Evolutionary conservation across 2,329 filamentous ascomycete species (phyloP).

Genomic region (Chrysoporthe austroafricana): DNA sequence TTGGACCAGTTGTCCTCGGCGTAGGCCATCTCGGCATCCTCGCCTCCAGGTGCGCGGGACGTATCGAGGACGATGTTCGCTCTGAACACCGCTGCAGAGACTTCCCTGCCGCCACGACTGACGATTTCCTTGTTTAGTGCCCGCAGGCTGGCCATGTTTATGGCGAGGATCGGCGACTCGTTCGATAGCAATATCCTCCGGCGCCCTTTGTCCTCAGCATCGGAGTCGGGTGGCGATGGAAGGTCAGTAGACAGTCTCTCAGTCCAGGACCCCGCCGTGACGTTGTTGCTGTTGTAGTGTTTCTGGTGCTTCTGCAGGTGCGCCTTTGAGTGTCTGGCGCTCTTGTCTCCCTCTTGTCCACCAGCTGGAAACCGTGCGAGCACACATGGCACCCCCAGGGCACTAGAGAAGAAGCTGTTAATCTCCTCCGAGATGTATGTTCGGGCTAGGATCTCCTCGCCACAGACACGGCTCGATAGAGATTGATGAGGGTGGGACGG

Average conservation of each 20-base stretch:
- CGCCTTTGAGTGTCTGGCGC: slow-evolving; percentile 72
- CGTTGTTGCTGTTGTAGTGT: slow-evolving; percentile 28
- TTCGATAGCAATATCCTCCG: slow-evolving; percentile 80
- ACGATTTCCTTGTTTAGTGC: slow-evolving; percentile 75
- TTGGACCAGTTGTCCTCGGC: slow-evolving; percentile 78
- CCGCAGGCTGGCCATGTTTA: slow-evolving; percentile 80
- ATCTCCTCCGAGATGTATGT: slow-evolving; percentile 70
- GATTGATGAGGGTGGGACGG: slow-evolving; percentile 42
- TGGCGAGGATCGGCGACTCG: slow-evolving; percentile 88
- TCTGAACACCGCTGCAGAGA: slow-evolving; percentile 77
- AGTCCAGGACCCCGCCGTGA: slow-evolving; percentile 49
- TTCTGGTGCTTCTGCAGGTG: slow-evolving; percentile 65
- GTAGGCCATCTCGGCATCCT: slow-evolving; percentile 58
- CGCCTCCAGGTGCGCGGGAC: background rate
- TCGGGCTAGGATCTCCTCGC: slow-evolving; percentile 73
- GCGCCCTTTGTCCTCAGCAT: slow-evolving; percentile 49
- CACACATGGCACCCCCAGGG: slow-evolving; percentile 78
- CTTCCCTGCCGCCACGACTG: slow-evolving; percentile 62
- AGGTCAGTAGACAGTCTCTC: slow-evolving; percentile 35
- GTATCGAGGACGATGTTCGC: slow-evolving; percentile 81
- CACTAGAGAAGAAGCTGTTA: slow-evolving; percentile 75
- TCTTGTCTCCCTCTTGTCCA: slow-evolving; percentile 52
- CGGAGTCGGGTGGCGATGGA: slow-evolving; percentile 62
- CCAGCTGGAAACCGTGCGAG: slow-evolving; percentile 82
- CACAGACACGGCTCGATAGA: slow-evolving; percentile 74